Base-by-base conservation (phyloP, 352 stramenopile genomes). In the Phytopythium litorale region DNA sequence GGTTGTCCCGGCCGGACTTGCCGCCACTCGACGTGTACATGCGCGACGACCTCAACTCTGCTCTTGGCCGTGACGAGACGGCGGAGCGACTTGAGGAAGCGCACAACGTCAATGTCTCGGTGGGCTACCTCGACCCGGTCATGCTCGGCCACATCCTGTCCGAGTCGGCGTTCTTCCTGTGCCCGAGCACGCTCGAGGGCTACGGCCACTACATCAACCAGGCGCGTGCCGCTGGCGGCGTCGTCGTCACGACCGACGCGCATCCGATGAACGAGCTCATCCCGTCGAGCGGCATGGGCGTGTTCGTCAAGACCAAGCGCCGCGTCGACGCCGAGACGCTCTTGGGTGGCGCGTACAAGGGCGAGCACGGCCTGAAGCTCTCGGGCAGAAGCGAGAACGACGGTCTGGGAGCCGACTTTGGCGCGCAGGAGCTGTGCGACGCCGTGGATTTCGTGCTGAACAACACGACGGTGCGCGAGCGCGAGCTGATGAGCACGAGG, bases 181-280 rank as follows among this genome's bases (percentile, higher is more conserved):
- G 78, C 40, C 66, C 78, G 23, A 88, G 78, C 63, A 57, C 72
- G 18, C 67, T 77, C 51, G 78, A 88, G 43, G 76, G 76, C 23
- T 87, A 85, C 64, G 79, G 79, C 28, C 77, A 88, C 59, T 88
- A 87, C 60, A 81, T 88, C 49, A 88, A 88, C 56, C 79, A 88
- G 58, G 79, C 77, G 23, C 66, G 79, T 32, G 77, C 77, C 0
- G 72, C 77, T 21, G 66, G 70, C 18, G 73, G 71, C 0, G 19
- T 87, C 25, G 75, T 88, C 42, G 52, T 84, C 23, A 88, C 79
- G 12, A 88, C 79, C 13, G 69, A 87, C 50, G 60, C 79, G 2
- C 48, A 69, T 21, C 79, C 79, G 4, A 88, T 88, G 79, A 85
- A 87, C 55, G 76, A 88, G 48, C 65, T 88, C 43, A 73, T 88